Base-by-base conservation (phyloP, 108 stramenopile genomes). In the Skeletonema menzelii region DNA sequence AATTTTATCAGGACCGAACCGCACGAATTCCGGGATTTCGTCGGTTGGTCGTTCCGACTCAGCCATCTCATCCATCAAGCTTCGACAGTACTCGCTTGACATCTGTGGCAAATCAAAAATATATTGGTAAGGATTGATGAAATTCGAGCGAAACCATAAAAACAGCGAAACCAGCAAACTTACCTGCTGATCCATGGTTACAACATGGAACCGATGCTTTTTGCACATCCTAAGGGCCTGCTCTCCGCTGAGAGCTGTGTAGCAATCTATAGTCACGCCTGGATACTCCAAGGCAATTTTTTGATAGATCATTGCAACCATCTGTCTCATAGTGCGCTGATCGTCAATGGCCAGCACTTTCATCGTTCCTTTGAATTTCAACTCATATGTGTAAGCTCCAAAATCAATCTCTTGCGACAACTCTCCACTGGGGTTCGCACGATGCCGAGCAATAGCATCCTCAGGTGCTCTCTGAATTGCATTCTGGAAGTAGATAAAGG, bases 271-370 rank as follows among this genome's bases (percentile, higher is more conserved):
- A 8, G 30, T 59, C 40, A 75, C 65, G 4, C 64, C 72, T 14
- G 71, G 62, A 44, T 73, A 64, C 5, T 75, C 79, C 12, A 73
- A 56, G 10, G 72, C 72, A 27, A 80, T 58, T 49, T 75, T 75
- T 61, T 80, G 79, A 46, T 73, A 80, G 17, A 80, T 60, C 79
- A 73, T 80, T 37, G 79, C 79, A 5, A 80, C 74, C 79, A 80
- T 80, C 63, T 80, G 79, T 28, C 79, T 67, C 79, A 80, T 80
- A 31, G 79, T 80, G 17, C 79, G 68, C 34, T 80, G 79, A 46
- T 80, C 79, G 53, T 80, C 79, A 28, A 80, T 70, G 22, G 75
- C 74, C 2, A 80, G 69, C 17, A 75, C 74, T 28, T 70, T 72
- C 78, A 79, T 74, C 5, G 42, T 65, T 42, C 78, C 78, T 14